Conservation (phyloP, 2,329 filamentous ascomycete genomes). For the Nemania abortiva region DNA sequence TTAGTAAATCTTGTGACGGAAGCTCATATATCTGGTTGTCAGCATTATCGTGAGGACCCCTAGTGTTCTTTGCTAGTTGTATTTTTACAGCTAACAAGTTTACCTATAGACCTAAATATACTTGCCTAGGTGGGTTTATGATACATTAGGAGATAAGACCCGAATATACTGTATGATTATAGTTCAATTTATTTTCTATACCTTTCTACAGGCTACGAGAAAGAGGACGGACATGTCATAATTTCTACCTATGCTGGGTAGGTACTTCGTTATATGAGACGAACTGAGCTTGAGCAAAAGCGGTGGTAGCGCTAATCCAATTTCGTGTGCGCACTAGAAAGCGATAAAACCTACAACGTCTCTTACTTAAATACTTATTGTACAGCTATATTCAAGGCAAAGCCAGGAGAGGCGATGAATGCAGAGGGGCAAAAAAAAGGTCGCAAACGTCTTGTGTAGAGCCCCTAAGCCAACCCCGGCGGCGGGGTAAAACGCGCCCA, state of each 20-base stretch:
- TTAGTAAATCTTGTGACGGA: too few species aligned
- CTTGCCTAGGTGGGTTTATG: too few species aligned
- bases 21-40: too few species aligned
- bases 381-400: not conserved
- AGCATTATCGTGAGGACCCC: too few species aligned
- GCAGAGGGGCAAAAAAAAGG: slow-evolving; percentile 6
- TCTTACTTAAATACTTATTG: not conserved
- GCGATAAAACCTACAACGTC: not conserved
- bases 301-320: not conserved
- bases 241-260: not conserved
- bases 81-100: too few species aligned
- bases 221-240: too few species aligned
- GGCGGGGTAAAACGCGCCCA: slow-evolving; percentile 1
- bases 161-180: too few species aligned
- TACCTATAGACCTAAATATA: too few species aligned
- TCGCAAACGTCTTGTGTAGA: slow-evolving; percentile 22
- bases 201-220: too few species aligned
- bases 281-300: not conserved
- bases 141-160: too few species aligned
- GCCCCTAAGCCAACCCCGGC: slow-evolving; percentile 25
- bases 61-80: too few species aligned
- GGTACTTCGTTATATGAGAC: not conserved
- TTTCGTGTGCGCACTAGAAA: not conserved
- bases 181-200: too few species aligned
- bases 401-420: slow-evolving; percentile 1